phyloP scores from a whole-genome alignment of 306 rosid species.

The Trichosanthes cucumerina region DNA sequence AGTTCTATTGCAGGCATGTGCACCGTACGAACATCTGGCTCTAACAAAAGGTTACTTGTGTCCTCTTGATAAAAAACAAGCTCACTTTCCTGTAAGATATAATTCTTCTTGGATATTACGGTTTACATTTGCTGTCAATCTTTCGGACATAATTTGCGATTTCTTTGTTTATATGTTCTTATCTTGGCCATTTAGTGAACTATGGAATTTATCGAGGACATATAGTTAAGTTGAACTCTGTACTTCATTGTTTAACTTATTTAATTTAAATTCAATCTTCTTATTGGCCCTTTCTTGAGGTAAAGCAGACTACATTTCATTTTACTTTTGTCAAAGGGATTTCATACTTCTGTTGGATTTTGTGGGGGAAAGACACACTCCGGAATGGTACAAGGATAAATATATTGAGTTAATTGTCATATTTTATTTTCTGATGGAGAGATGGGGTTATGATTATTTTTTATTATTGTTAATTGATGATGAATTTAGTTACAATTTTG shows the following conservation, averaged over 20 bases:
- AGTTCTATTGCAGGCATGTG: slow-evolving; percentile 39
- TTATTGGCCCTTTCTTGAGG: neutral
- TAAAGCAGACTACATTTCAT: neutral
- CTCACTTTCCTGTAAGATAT: slow-evolving; percentile 77
- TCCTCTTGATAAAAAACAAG: slow-evolving; percentile 82
- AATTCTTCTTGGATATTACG: neutral
- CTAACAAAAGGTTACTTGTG: slow-evolving; percentile 71
- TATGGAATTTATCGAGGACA: neutral
- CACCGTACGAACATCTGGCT: slow-evolving; percentile 97
- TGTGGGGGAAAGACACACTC: slow-evolving; percentile 94
- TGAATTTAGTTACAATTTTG: too few species aligned
- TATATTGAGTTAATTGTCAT: slow-evolving; percentile 58
- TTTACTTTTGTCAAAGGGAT: slow-evolving; percentile 40
- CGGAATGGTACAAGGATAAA: slow-evolving; percentile 81
- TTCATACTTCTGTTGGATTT: slow-evolving; percentile 91
- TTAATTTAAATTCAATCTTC: neutral
- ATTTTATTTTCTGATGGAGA: neutral
- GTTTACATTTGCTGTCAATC: neutral
- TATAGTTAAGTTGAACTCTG: neutral
- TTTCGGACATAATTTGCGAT: neutral
- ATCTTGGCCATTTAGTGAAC: too few species aligned
- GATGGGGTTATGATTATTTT: too few species aligned
- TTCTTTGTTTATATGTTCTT: neutral
- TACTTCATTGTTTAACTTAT: too few species aligned
- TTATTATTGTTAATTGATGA: too few species aligned